Evolutionary conservation across 2,329 filamentous ascomycete species (phyloP).

Genomic region (Hymenoscyphus albidus): DNA sequence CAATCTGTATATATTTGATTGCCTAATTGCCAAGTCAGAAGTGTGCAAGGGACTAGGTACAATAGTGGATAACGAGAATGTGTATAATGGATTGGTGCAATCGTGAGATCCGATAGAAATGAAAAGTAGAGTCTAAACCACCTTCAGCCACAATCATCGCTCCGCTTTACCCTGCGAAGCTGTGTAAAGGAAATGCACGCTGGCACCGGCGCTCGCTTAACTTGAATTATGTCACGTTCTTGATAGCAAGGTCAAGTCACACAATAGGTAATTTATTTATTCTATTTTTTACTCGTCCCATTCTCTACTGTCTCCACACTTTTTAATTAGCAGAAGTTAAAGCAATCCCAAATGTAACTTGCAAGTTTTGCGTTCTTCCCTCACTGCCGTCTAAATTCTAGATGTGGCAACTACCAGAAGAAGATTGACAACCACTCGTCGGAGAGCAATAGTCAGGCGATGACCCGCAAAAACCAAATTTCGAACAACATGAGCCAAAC

Average conservation of each 20-base stretch:
- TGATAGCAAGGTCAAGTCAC: not conserved
- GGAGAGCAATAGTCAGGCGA: constrained; percentile 15
- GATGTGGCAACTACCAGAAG: constrained; percentile 8
- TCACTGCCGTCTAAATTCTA: not conserved
- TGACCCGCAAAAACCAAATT: constrained; percentile 20
- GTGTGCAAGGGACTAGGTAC: too few species aligned
- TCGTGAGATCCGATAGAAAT: too few species aligned
- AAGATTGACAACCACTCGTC: constrained; percentile 9
- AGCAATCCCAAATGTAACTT: not conserved
- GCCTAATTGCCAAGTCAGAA: not conserved
- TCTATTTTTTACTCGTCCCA: not conserved
- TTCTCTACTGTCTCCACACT: not conserved
- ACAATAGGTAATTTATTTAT: not conserved
- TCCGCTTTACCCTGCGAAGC: too few species aligned
- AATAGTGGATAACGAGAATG: too few species aligned
- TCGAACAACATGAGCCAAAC: constrained; percentile 22
- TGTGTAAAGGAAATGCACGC: too few species aligned
- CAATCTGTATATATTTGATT: not conserved
- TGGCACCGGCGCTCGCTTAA: too few species aligned
- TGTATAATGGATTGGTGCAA: too few species aligned
- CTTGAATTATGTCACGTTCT: too few species aligned
- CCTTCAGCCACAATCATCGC: too few species aligned
- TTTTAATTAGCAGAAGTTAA: not conserved
- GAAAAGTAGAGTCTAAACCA: too few species aligned
- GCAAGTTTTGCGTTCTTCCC: not conserved